A percentile compares a stretch with the other conserved stretches of the same genome.
These are phyloP conservation scores for Neurospora pannonica DNA, from an alignment of 495 filamentous ascomycete species.

Conservation along the genomic window DNA sequence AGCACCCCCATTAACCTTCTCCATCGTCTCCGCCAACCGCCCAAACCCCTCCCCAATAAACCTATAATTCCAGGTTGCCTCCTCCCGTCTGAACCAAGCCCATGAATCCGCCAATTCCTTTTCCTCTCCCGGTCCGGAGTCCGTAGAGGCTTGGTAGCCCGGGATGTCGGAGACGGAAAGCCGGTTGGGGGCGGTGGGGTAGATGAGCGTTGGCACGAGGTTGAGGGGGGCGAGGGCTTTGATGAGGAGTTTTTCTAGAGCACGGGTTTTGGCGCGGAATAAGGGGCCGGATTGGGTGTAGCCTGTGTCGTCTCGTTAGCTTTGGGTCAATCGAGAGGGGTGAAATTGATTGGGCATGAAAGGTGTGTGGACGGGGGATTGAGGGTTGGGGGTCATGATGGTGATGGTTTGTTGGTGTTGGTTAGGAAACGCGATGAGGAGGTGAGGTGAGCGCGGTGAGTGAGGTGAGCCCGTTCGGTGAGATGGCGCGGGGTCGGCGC, in stretches of 20 bases:
- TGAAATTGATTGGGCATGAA: too few relatives aligned
- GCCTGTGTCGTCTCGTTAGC: too few relatives aligned
- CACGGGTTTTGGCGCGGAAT: slow-evolving; percentile 85
- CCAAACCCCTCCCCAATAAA: slow-evolving; percentile 57
- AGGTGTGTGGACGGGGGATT: neutral
- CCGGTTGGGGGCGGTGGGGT: slow-evolving; percentile 52
- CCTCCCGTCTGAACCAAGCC: slow-evolving; percentile 78
- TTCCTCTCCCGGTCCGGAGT: slow-evolving; percentile 17
- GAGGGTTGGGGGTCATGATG: neutral
- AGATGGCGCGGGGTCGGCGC: neutral
- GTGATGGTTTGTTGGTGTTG: neutral
- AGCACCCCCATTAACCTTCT: neutral
- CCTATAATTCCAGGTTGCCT: slow-evolving; percentile 47
- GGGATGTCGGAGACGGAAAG: slow-evolving; percentile 63
- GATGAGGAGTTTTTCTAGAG: slow-evolving; percentile 67
- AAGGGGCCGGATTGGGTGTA: slow-evolving; percentile 85
- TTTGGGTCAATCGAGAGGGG: too few relatives aligned
- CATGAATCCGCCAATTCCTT: slow-evolving; percentile 51
- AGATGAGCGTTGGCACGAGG: slow-evolving; percentile 46
- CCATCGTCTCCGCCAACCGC: slow-evolving; percentile 47
- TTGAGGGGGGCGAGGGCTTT: slow-evolving; percentile 58
- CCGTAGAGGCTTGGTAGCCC: slow-evolving; percentile 40
- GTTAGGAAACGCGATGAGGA: neutral
- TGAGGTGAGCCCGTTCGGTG: neutral
- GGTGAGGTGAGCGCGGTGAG: neutral